Percentiles rank a stretch among this genome's conserved stretches.
Conservation (phyloP, 768 basidiomycete species). For the Tricholoma sp. region DNA sequence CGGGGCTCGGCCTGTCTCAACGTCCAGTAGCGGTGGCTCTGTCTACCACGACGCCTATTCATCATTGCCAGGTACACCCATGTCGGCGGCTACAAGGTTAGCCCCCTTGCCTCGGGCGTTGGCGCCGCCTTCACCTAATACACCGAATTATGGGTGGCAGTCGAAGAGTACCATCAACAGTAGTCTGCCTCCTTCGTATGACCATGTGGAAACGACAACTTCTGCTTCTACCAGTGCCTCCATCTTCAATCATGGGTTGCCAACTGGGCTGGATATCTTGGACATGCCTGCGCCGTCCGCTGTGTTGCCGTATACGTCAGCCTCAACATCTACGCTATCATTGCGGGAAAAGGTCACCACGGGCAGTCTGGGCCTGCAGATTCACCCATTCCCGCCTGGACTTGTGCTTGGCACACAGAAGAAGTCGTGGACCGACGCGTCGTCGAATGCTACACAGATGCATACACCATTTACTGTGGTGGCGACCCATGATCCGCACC, state of each 20-base stretch:
- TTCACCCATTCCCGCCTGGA: constrained; percentile 31
- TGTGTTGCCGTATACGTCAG: constrained; percentile 42
- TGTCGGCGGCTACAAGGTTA: constrained; percentile 20
- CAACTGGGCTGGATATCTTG: constrained; percentile 37
- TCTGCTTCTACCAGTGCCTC: constrained; percentile 7
- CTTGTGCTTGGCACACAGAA: constrained; percentile 21
- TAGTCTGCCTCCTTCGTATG: constrained; percentile 2
- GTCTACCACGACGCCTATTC: constrained; percentile 61
- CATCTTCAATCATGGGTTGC: constrained; percentile 8
- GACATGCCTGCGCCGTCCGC: constrained; percentile 58
- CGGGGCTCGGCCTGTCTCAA: constrained; percentile 51
- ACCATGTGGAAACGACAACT: not conserved
- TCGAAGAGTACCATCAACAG: constrained; percentile 4
- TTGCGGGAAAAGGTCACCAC: constrained; percentile 28
- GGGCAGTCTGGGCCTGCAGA: constrained; percentile 25
- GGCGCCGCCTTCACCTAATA: constrained; percentile 33
- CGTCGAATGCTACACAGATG: constrained; percentile 11
- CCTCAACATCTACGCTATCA: constrained; percentile 29
- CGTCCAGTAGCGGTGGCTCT: constrained; percentile 54
- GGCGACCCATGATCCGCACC: constrained; percentile 22
- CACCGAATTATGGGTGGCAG: constrained; percentile 5
- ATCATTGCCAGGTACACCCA: constrained; percentile 38
- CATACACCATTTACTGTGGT: constrained; percentile 9
- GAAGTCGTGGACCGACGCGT: constrained; percentile 28
- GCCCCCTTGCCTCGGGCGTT: constrained; percentile 42